Evolutionary conservation across 495 filamentous ascomycete species (phyloP), one percentile per base, ranked within the genome.

Genomic region (Aspergillus nanangensis): DNA sequence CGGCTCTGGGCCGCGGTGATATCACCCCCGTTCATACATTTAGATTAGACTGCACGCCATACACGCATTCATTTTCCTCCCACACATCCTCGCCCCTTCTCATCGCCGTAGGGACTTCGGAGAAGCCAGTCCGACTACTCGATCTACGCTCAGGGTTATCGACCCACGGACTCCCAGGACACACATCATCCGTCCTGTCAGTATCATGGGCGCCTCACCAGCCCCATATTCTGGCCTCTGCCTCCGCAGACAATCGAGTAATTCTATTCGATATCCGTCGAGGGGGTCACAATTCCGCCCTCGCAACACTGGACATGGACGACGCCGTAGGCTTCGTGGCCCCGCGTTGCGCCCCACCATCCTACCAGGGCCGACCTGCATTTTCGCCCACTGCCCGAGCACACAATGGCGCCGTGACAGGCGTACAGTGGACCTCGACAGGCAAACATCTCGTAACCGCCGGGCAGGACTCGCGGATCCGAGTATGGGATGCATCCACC

Each of bases 191-290:
- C 0, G 78, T 91, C 0, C 70, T 94, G 0, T 79, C 84, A 4
- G 76, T 90, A 0, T 74, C 79, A 8, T 96, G 91, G 91, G 86
- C 83, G 32, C 89, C 90, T 5, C 74, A 78, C 9, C 69, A 83
- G 41, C 87, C 88, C 23, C 78, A 94, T 58, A 75, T 94, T 4
- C 72, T 96, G 3, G 88, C 87, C 14, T 86, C 82, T 41, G 87
- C 84, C 2, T 83, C 84, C 1, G 75, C 77, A 1, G 90, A 96
- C 58, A 88, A 90, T 38, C 80, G 77, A 11, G 82, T 88, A 0
- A 81, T 88, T 24, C 67, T 95, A 8, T 96, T 93, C 80, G 91
- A 95, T 63, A 77, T 95, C 23, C 79, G 91, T 20, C 77, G 82
- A 24, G 78, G 79, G n/a, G 80, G 80, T 9, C 61, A 67, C 41